Evolutionary conservation across 768 basidiomycete species (phyloP), one percentile per base, ranked within the genome.

Genomic region (Calocybe gangraenosa): DNA sequence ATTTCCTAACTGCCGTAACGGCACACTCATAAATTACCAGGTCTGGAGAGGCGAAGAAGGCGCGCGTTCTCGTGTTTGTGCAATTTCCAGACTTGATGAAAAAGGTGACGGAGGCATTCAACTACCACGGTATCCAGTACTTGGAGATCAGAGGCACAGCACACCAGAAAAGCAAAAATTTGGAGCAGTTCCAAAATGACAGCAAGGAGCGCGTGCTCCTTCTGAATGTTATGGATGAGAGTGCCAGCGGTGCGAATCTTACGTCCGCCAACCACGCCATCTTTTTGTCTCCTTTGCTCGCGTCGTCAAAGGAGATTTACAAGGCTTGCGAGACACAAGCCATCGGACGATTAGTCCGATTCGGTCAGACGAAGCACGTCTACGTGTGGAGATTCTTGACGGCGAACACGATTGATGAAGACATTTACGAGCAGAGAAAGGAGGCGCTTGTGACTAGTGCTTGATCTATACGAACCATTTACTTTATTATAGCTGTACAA

Each of bases 251-350:
- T 35, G 87, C 88, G 53, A 97, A 97, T 62, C 67, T 97, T 60
- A 96, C 93, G 2, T 82, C 79, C 28, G 94, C 94, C 15, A 97
- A 93, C 65, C 92, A 94, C 59, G 93, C 92, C 30, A 85, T 96
- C 61, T 97, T 97, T 74, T 71, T 97, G 44, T 93, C 91, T 8
- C 94, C 94, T 7, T 75, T 97, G 31, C 84, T 94, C 30, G 82
- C 92, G 0, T 76, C 78, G 8, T 79, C 82, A 15, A 81, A 87
- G 61, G 85, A 93, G 63, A 84, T 87, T 37, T 96, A 95, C 59
- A 80, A 83, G 34, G 88, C 90, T 40, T 82, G 82, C 61, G 79
- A 87, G 66, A 85, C 87, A 7, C 83, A 92, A 65, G 87, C 89
- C 8, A 78, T 94, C 45, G 86, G 93, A 51, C 81, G 92, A 56